These are phyloP conservation scores for Castanea mollissima DNA, from an alignment of 306 rosid species.

Conservation along the genomic window DNA sequence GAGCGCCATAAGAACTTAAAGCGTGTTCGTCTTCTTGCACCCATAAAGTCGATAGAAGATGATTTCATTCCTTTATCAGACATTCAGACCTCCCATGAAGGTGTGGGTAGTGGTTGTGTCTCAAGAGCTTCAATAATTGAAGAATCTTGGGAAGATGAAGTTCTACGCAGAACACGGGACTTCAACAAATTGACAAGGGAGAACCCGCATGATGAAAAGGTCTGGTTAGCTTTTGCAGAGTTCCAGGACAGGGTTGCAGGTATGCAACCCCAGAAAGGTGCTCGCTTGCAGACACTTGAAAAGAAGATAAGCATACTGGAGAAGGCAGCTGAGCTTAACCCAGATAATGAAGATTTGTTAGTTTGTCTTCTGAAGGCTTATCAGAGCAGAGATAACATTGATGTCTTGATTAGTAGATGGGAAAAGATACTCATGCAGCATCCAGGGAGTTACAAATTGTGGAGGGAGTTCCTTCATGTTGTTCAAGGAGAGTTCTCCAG, in stretches of 20 bases:
- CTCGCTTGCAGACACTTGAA: slow-evolving; percentile 90
- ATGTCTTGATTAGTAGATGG: slow-evolving; percentile 78
- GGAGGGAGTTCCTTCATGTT: slow-evolving; percentile 84
- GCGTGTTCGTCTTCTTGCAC: slow-evolving; percentile 59
- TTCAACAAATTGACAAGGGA: slow-evolving; percentile 86
- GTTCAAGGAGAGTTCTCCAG: slow-evolving; percentile 89
- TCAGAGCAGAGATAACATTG: slow-evolving; percentile 71
- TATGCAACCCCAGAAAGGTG: slow-evolving; percentile 91
- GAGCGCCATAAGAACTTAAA: slow-evolving; percentile 79
- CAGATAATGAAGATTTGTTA: slow-evolving; percentile 76
- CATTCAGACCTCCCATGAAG: slow-evolving; percentile 37
- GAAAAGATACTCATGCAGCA: slow-evolving; percentile 78
- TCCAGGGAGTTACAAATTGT: slow-evolving; percentile 67
- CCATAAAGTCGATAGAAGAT: slow-evolving; percentile 38
- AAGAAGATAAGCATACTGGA: slow-evolving; percentile 94
- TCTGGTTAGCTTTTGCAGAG: slow-evolving; percentile 80
- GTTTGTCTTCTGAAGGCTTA: slow-evolving; percentile 80
- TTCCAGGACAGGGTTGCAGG: slow-evolving; percentile 84
- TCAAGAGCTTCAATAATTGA: slow-evolving; percentile 44
- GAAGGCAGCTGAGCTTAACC: slow-evolving; percentile 86
- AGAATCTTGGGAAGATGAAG: slow-evolving; percentile 97
- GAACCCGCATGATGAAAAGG: slow-evolving; percentile 74
- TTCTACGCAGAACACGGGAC: slow-evolving; percentile 75
- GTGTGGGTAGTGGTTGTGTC: slow-evolving; percentile 25
- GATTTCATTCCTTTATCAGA: slow-evolving; percentile 76